Conservation (phyloP, 345 rosid genomes). For the Salix purpurea region DNA sequence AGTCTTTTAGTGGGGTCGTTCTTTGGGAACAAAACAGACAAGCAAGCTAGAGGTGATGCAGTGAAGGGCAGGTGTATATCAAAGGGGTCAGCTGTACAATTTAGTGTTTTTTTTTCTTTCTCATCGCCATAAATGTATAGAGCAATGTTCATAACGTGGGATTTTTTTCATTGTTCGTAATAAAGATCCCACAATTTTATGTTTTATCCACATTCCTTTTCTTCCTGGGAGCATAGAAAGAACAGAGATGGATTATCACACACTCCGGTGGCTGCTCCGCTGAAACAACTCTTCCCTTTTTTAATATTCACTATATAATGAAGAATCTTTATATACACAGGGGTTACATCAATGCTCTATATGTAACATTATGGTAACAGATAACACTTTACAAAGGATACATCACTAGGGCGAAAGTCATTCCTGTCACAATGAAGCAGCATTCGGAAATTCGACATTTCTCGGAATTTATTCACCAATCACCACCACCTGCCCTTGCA, state of each 20-base stretch:
- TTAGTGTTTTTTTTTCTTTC: neutral
- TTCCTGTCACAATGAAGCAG: neutral
- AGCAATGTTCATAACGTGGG: neutral
- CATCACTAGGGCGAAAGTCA: neutral
- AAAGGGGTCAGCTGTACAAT: neutral
- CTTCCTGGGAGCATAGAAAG: neutral
- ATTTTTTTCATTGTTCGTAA: neutral
- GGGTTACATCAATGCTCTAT: neutral
- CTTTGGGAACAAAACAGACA: neutral
- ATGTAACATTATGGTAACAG: neutral
- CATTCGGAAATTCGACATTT: neutral
- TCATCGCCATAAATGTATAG: neutral
- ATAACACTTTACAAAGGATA: neutral
- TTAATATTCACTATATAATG: neutral
- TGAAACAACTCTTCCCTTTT: neutral
- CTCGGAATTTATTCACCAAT: neutral
- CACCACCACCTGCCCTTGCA: too few species aligned
- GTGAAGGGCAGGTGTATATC: neutral
- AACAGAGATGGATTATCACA: neutral
- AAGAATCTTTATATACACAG: neutral
- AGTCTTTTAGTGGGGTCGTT: neutral
- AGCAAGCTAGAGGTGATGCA: neutral
- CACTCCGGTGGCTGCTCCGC: neutral
- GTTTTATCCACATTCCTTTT: neutral
- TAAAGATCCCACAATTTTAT: neutral